phyloP scores from a whole-genome alignment of 1,139 yeast species.

The Nakaseomyces bracarensis region DNA sequence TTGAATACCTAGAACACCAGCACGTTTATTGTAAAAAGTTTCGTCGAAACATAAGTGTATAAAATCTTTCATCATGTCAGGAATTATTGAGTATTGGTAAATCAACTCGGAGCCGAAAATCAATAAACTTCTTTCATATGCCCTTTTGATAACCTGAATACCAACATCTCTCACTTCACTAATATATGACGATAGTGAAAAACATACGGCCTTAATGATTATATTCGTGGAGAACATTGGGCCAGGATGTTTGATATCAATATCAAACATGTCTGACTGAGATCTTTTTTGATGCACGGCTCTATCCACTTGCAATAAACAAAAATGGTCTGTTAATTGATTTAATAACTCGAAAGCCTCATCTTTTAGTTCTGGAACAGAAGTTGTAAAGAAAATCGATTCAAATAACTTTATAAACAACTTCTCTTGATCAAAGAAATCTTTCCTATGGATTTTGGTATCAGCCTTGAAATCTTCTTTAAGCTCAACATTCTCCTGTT shows the following conservation, averaged over 20 bases:
- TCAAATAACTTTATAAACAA: slow-evolving; percentile 48
- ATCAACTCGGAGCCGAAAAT: slow-evolving; percentile 68
- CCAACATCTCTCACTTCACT: slow-evolving; percentile 66
- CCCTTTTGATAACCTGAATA: slow-evolving; percentile 51
- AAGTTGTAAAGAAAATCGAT: slow-evolving; percentile 63
- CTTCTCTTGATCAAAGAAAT: slow-evolving; percentile 48
- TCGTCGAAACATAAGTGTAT: slow-evolving; percentile 91
- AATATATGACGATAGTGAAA: slow-evolving; percentile 74
- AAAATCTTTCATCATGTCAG: slow-evolving; percentile 70
- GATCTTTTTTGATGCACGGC: slow-evolving; percentile 65
- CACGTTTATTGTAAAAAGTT: slow-evolving; percentile 73
- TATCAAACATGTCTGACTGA: slow-evolving; percentile 61
- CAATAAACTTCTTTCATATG: slow-evolving; percentile 53
- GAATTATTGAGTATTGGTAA: slow-evolving; percentile 62
- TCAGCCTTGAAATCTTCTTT: slow-evolving; percentile 33
- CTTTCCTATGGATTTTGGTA: slow-evolving; percentile 41
- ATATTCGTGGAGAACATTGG: slow-evolving; percentile 63
- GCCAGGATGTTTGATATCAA: slow-evolving; percentile 72
- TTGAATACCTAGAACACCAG: slow-evolving; percentile 79
- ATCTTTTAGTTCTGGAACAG: slow-evolving; percentile 63
- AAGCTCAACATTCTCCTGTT: slow-evolving; percentile 38
- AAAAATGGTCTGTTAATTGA: slow-evolving; percentile 70
- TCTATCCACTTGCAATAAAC: slow-evolving; percentile 66
- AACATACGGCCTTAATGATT: slow-evolving; percentile 64
- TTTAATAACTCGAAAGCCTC: slow-evolving; percentile 58